phyloP scores from a whole-genome alignment of 176 grass and related monocot genomes.

The Avena sativa region DNA sequence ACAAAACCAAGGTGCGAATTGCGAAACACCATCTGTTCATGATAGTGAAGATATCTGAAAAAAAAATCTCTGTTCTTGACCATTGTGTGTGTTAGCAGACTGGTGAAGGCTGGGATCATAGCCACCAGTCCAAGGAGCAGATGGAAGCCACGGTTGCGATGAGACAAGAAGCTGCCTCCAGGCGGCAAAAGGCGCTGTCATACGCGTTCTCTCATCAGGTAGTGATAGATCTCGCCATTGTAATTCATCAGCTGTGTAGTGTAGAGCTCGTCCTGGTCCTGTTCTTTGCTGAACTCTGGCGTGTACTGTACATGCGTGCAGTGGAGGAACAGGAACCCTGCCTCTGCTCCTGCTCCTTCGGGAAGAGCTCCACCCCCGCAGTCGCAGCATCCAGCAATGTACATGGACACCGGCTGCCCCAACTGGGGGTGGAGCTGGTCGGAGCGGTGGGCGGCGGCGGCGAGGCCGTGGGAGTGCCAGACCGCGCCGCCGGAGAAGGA shows the following conservation, averaged over 20 bases:
- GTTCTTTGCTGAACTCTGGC: constrained; percentile 28
- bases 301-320: constrained; percentile 12
- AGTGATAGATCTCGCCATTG: background rate
- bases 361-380: constrained; percentile 38
- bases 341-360: background rate
- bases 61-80: background rate
- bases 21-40: too few relatives aligned
- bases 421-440: constrained; percentile 93
- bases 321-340: constrained; percentile 75
- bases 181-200: constrained; percentile 68
- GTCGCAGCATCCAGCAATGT: constrained; percentile 46
- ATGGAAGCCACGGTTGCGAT: constrained; percentile 52
- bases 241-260: background rate
- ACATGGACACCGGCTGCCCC: constrained; percentile 68
- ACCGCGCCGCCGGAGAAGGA: constrained; percentile 1
- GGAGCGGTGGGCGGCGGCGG: constrained; percentile 77
- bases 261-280: background rate
- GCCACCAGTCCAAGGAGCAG: constrained; percentile 79
- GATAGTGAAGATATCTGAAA: too few relatives aligned
- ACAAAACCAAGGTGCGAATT: constrained; percentile 60
- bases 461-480: constrained; percentile 73
- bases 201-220: constrained; percentile 94
- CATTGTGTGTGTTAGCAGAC: constrained; percentile 40
- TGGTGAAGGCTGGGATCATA: constrained; percentile 73
- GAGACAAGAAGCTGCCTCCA: constrained; percentile 70